A percentile compares a stretch with the other conserved stretches of the same genome.
phyloP scores from a whole-genome alignment of 202 grass and related monocot genomes.

The Zizania palustris region DNA sequence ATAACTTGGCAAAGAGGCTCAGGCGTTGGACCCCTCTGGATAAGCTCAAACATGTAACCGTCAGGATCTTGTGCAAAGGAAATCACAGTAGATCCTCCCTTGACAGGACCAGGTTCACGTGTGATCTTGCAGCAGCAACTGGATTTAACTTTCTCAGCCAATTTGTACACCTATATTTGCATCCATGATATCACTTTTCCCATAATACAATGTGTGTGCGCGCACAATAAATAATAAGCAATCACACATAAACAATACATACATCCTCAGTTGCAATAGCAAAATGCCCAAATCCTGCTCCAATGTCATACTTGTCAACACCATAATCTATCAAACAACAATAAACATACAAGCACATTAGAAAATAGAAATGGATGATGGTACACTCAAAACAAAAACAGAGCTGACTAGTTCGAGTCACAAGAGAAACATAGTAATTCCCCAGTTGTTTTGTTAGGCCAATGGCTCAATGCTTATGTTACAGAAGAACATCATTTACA shows the following conservation, averaged over 20 bases:
- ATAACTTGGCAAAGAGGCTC: conserved; percentile 98
- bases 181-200: conserved; percentile 34
- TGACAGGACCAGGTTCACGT: conserved; percentile 95
- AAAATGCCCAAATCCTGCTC: conserved; percentile 94
- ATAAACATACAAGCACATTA: conserved; percentile 5
- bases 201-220: background rate
- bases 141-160: conserved; percentile 72
- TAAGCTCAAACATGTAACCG: conserved; percentile 93
- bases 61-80: conserved; percentile 92
- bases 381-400: background rate
- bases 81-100: conserved; percentile 91
- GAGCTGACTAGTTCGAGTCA: conserved; percentile 6
- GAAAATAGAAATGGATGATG: background rate
- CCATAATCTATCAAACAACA: conserved; percentile 73
- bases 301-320: conserved; percentile 93
- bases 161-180: conserved; percentile 71
- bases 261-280: conserved; percentile 90
- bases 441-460: background rate
- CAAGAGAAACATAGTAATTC: background rate
- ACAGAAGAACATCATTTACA: background rate
- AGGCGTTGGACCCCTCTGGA: conserved; percentile 83
- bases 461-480: background rate
- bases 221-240: background rate
- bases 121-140: conserved; percentile 70
- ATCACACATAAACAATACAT: conserved; percentile 25